phyloP scores from a whole-genome alignment of 352 stramenopile species.

The Pythium inflatum region DNA sequence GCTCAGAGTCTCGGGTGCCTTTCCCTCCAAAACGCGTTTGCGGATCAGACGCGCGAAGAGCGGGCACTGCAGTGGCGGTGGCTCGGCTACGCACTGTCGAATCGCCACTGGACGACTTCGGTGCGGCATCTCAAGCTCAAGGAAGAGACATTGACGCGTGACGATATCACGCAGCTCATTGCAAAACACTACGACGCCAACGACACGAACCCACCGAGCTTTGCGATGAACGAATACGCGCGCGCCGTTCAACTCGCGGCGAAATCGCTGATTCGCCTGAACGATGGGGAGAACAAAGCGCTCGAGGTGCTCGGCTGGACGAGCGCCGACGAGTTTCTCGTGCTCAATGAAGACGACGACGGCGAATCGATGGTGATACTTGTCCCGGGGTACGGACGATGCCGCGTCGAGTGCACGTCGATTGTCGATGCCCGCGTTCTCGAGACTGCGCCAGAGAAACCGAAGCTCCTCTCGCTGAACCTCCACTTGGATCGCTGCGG shows the following conservation, averaged over 20 bases:
- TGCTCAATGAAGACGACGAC: neutral
- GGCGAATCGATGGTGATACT: constrained; percentile 1
- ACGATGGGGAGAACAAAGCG: neutral
- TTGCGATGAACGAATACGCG: neutral
- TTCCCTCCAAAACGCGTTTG: neutral
- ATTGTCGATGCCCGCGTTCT: neutral
- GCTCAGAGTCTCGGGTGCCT: neutral
- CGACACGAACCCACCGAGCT: neutral
- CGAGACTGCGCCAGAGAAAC: too few species aligned
- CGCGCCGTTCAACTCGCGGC: neutral
- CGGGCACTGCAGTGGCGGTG: constrained; percentile 9
- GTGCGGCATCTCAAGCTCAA: constrained; percentile 9
- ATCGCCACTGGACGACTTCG: constrained; percentile 4
- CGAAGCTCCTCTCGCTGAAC: constrained; percentile 1
- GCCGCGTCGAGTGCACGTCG: neutral
- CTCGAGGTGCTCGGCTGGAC: constrained; percentile 5
- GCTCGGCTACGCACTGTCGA: constrained; percentile 7
- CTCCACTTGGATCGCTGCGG: neutral
- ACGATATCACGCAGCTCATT: neutral
- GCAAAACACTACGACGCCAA: neutral
- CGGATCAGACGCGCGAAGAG: neutral
- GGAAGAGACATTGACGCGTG: neutral
- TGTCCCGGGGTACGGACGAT: constrained; percentile 12
- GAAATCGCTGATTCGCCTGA: neutral
- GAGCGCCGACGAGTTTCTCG: constrained; percentile 1